A percentile compares a stretch with the other conserved stretches of the same genome.
Evolutionary conservation across 2,329 filamentous ascomycete genomes (phyloP).

Genomic region (Pseudonectria foliicola): DNA sequence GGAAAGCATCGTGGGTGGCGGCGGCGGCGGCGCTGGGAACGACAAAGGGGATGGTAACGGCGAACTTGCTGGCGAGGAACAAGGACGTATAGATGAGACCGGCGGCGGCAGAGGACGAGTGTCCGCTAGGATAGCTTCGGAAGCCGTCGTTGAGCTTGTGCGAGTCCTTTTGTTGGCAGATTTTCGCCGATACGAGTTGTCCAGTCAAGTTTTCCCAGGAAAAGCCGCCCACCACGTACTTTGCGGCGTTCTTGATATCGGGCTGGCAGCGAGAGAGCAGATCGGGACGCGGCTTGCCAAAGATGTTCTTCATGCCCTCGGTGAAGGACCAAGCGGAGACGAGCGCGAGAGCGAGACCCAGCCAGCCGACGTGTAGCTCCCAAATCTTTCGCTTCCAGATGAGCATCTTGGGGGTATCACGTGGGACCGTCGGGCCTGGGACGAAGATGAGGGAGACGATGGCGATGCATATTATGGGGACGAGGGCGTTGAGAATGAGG

Average conservation of each 20-base stretch:
- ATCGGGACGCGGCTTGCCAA: constrained; percentile 69
- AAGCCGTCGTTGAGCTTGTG: constrained; percentile 70
- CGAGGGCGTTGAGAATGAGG: constrained; percentile 52
- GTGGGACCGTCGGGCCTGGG: constrained; percentile 61
- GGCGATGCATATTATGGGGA: constrained; percentile 62
- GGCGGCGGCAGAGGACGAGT: constrained; percentile 61
- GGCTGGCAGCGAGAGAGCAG: constrained; percentile 73
- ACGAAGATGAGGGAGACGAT: constrained; percentile 63
- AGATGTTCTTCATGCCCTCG: constrained; percentile 74
- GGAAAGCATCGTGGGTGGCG: constrained; percentile 68
- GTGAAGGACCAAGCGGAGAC: constrained; percentile 73
- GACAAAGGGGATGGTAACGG: constrained; percentile 65
- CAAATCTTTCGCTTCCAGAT: constrained; percentile 80
- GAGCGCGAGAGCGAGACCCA: constrained; percentile 70
- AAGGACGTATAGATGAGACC: constrained; percentile 81
- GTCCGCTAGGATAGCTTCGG: constrained; percentile 60
- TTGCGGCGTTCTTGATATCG: constrained; percentile 55
- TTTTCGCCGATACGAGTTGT: constrained; percentile 65
- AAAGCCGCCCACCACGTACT: constrained; percentile 58
- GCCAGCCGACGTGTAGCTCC: constrained; percentile 82
- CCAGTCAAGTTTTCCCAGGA: constrained; percentile 46
- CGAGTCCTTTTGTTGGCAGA: constrained; percentile 62
- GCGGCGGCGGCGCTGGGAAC: constrained; percentile 38
- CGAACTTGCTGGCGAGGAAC: constrained; percentile 78
- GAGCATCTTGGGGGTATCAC: constrained; percentile 53